Conservation (phyloP, 2,329 filamentous ascomycete genomes). For the Aspergillus ruber region DNA sequence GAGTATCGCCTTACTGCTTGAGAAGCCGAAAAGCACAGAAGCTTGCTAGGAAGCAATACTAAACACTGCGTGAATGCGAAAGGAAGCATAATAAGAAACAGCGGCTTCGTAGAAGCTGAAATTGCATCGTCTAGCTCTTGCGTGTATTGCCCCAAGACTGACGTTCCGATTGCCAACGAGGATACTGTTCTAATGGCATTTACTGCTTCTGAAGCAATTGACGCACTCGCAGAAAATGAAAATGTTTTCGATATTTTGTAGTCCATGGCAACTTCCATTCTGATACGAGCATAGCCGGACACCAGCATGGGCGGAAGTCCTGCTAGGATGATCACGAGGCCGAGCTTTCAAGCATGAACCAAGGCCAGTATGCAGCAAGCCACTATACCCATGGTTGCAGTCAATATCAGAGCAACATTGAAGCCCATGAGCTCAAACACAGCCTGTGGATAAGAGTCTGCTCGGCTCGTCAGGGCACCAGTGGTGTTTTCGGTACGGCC, state of each 20-base stretch:
- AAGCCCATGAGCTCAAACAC: constrained; percentile 30
- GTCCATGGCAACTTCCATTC: constrained; percentile 42
- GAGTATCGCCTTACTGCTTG: too few relatives aligned
- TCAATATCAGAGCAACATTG: constrained; percentile 44
- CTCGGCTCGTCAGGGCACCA: too few relatives aligned
- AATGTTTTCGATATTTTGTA: constrained; percentile 32
- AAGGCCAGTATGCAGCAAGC: constrained; percentile 43
- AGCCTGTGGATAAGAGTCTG: too few relatives aligned
- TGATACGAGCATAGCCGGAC: constrained; percentile 43
- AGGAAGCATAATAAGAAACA: too few relatives aligned
- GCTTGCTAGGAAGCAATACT: too few relatives aligned
- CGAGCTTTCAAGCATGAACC: constrained; percentile 45
- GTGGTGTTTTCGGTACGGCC: constrained; percentile 18
- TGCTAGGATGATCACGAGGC: constrained; percentile 41
- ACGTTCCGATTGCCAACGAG: constrained; percentile 39
- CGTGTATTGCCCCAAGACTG: constrained; percentile 24
- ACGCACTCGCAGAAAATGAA: constrained; percentile 42
- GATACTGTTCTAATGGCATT: constrained; percentile 42
- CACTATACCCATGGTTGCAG: constrained; percentile 42
- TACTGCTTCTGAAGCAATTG: constrained; percentile 43
- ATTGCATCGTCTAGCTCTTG: background rate
- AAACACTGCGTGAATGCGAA: too few relatives aligned
- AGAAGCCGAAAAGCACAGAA: too few relatives aligned
- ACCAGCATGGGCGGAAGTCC: constrained; percentile 40
- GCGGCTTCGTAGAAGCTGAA: too few relatives aligned